Base-by-base conservation (phyloP, 495 filamentous ascomycete species). In the Penicillium mononematosum region DNA sequence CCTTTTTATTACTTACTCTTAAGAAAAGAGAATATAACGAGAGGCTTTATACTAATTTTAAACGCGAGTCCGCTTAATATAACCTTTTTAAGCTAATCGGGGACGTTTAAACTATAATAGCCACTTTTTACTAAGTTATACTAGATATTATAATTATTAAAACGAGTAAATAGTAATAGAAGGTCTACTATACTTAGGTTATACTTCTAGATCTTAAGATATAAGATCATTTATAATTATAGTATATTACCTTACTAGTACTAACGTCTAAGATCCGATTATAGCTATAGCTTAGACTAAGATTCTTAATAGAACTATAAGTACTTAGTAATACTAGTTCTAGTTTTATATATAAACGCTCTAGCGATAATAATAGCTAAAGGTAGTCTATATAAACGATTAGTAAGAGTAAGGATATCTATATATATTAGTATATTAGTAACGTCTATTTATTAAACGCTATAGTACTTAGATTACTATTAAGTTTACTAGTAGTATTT, bases 71-170 rank as follows among this genome's bases (percentile, higher is more conserved):
- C 58, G 32, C 60, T 62, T 52, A 62, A 61, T 49, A 66, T 59
- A 11, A 61, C 50, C 17, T 55, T 56, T 61, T 60, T 16, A 16
- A 76, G 59, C 74, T 67, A 78, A 6, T 16, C 10, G 0, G 69
- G 73, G 2, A 57, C 41, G 19, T 63, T 9, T 3, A 51, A 59
- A 54, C 48, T 46, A 46, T 66, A 0, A 2, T 8, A 19, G 17
- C 58, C 56, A 53, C 53, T 45, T 27, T 59, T 19, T 19, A 77
- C 19, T 50, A 81, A 67, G 54, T 78, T 72, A 56, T 71, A 79
- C 77, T 76, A 82, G 41, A 81, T 66, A 65, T 82, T 76, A 56
- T 75, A 73, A 58, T 78, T 79, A 60, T 79, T 72, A 49, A 81
- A 78, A 53, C 61, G 75, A 48, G 76, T 75, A 71, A 75, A 77